Evolutionary conservation across 495 filamentous ascomycete species (phyloP), one percentile per base, ranked within the genome.

Genomic region (Aspergillus taichungensis): DNA sequence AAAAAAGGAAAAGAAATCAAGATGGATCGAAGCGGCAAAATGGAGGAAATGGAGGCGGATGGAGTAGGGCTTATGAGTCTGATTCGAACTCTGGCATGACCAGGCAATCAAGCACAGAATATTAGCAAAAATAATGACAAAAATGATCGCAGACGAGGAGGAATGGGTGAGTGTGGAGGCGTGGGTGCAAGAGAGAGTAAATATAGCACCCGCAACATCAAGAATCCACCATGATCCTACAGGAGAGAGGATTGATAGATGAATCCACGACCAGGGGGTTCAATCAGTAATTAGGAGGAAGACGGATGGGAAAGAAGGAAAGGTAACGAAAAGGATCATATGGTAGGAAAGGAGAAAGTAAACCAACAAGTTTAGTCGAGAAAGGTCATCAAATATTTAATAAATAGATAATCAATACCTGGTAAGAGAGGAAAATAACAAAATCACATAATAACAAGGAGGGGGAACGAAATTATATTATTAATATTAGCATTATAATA

Each of bases 331-430:
- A 24, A 24, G 18, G 4, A 24, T 24, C 18, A 24, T 24, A 24
- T 24, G 18, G 18, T 44, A 41, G 42, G 47, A 30, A 45, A 36
- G 34, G 39, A 38, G 42, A 9, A 43, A 9, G 27, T 30, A 30
- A 6, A 30, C 8, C 27, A 29, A 29, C 8, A 14, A 10, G 13
- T 14, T 13, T 14, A 38, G 30, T 49, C 27, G 31, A 32, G 33
- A 14, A 30, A 28, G 8, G 33, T 40, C 24, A 44, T 30, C 30
- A 38, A 38, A 31, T 11, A 14, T 13, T n/a, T 42, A 2, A 18
- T 31, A 50, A 13, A 44, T 37, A 34, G 39, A 33, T 43, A 45
- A 47, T 36, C 8, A 41, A 43, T n/a, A 46, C 37, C 28, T 46
- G 34, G 37, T 14, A 31, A 32, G 35, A 38, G 13, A 46, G 39